Percentiles rank a stretch among this genome's conserved stretches.
Evolutionary conservation across 139 green algal genomes (phyloP).

Genomic region (Picochlorum sp.): DNA sequence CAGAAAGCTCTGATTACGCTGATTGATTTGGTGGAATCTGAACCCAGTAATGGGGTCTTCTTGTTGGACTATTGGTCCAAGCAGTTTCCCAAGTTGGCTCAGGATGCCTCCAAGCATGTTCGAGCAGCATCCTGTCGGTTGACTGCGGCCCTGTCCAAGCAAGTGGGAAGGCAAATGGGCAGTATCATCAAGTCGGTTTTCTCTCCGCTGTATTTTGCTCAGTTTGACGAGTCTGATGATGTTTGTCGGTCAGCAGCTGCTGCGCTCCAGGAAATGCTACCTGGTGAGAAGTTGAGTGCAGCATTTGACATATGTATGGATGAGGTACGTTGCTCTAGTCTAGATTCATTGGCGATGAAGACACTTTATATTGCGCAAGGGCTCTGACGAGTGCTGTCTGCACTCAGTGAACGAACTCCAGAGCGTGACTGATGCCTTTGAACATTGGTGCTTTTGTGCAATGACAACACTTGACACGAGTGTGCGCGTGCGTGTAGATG

Average conservation of each 20-base stretch:
- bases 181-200: constrained; percentile 38
- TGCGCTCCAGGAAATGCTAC: constrained; percentile 46
- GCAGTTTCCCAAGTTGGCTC: constrained; percentile 49
- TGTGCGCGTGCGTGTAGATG: too few relatives aligned
- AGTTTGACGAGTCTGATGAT: constrained; percentile 57
- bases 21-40: constrained; percentile 23
- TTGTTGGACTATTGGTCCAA: constrained; percentile 60
- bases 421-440: too few relatives aligned
- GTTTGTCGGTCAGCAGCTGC: constrained; percentile 37
- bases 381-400: too few relatives aligned
- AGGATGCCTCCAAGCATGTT: constrained; percentile 59
- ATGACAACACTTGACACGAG: too few relatives aligned
- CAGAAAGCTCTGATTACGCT: constrained; percentile 73
- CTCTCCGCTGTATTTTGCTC: constrained; percentile 54
- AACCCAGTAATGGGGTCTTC: constrained; percentile 20
- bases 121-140: constrained; percentile 39
- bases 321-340: constrained; percentile 28
- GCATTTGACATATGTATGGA: constrained; percentile 44
- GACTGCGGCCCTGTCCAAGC: constrained; percentile 32
- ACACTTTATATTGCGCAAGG: too few relatives aligned
- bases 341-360: not conserved
- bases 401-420: too few relatives aligned
- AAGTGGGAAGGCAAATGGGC: constrained; percentile 33
- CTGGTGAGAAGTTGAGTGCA: constrained; percentile 34
- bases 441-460: too few relatives aligned